Conservation (phyloP, 2,329 filamentous ascomycete genomes). For the Colletotrichum lindemuthianum region DNA sequence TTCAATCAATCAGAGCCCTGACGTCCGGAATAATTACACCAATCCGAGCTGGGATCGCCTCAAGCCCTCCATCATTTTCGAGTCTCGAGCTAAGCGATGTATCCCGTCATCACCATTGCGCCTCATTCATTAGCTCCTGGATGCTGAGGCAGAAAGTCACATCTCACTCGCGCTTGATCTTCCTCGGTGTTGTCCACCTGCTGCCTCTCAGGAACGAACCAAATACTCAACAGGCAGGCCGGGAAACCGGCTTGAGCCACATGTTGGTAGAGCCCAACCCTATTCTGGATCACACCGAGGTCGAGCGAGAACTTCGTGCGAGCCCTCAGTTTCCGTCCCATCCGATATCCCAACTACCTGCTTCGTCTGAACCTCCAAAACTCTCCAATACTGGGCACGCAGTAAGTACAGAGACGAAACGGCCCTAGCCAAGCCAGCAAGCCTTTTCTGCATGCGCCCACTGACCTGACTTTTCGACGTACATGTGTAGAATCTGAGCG, state of each 20-base stretch:
- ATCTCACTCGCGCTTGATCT: slow-evolving; percentile 9
- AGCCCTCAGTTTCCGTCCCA: slow-evolving; percentile 2
- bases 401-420: slow-evolving; percentile 23
- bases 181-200: slow-evolving; percentile 8
- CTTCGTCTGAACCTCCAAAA: slow-evolving; percentile 23
- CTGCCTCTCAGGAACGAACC: background rate
- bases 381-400: slow-evolving; percentile 1
- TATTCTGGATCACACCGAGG: background rate
- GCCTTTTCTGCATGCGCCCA: slow-evolving; percentile 19
- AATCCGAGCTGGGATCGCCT: background rate
- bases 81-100: too few species aligned
- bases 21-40: background rate
- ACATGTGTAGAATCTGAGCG: background rate
- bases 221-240: background rate
- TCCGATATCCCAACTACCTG: slow-evolving; percentile 8
- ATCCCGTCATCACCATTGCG: too few species aligned
- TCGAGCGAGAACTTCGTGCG: background rate
- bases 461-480: slow-evolving; percentile 2
- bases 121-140: too few species aligned
- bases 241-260: background rate
- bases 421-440: slow-evolving; percentile 26
- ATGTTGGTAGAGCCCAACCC: too few species aligned
- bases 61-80: too few species aligned
- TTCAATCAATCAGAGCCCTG: slow-evolving; percentile 1
- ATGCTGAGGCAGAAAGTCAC: background rate